Evolutionary conservation across 768 basidiomycete species (phyloP).

Genomic region (Pleurotus giganteus): DNA sequence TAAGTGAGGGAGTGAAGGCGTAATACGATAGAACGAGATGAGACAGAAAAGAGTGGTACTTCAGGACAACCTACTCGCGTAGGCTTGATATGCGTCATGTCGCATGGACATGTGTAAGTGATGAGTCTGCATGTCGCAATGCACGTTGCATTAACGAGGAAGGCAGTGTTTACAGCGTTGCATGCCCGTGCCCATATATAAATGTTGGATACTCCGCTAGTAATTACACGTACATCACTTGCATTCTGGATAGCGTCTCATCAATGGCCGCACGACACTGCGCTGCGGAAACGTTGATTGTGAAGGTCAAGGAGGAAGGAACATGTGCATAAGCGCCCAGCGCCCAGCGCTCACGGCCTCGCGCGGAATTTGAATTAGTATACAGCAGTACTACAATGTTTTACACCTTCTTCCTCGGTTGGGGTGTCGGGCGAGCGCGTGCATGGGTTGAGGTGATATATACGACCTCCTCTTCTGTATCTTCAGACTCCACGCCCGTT

Average conservation of each 20-base stretch:
- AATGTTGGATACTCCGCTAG: neutral
- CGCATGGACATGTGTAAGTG: neutral
- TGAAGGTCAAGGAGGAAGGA: too few species aligned
- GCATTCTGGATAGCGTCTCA: neutral
- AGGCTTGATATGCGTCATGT: slow-evolving; percentile 7
- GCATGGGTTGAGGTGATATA: neutral
- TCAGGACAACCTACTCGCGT: neutral
- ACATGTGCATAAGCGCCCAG: too few species aligned
- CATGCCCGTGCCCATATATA: neutral
- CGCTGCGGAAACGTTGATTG: too few species aligned
- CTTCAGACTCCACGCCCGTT: neutral
- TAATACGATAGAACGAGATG: neutral
- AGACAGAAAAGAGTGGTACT: neutral
- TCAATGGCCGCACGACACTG: neutral
- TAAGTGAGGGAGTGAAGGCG: neutral
- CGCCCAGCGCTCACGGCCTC: too few species aligned
- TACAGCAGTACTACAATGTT: too few species aligned
- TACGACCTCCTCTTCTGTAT: neutral
- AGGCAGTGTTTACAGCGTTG: slow-evolving; percentile 3
- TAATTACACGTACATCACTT: slow-evolving; percentile 1
- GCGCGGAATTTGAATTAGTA: too few species aligned
- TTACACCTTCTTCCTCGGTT: too few species aligned
- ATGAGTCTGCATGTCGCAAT: slow-evolving; percentile 1
- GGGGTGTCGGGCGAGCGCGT: too few species aligned
- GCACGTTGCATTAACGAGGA: slow-evolving; percentile 7